Base-by-base conservation (phyloP, 139 green algal genomes). In the Chlorella ohadii region DNA sequence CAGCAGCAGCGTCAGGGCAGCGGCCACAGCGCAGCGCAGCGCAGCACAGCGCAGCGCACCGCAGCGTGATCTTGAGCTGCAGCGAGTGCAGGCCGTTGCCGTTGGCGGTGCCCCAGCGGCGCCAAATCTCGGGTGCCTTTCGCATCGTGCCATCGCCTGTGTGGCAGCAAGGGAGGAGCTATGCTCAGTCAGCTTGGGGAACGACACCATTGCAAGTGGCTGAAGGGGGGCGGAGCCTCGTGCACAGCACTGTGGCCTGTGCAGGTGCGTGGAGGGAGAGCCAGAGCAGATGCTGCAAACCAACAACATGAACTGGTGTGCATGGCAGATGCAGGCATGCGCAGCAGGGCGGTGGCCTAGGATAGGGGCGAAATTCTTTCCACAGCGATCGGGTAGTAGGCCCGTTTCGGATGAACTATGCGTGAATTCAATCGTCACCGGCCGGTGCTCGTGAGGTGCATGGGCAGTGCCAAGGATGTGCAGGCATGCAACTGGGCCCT, bases 101-200 rank as follows among this genome's bases (percentile, higher is more conserved):
- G 51, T 91, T 92, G 51, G 66, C 73, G 6, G 91, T 61, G 47
- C 63, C 91, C 95, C 95, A 99, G 41, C 92, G 90, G 23, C 92
- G 82, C 97, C 97, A 99, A 75, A 99, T 97, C 90, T 99, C 97
- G 16, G 96, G 94, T 27, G 95, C 93, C 90, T 99, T 99, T 55
- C 97, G 94, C 85, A 99, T 87, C 16, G 97, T 99, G 81, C 97
- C 97, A 86, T 99, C 97, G 38, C 97, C 97, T 82, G 75, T 2
- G 44, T 1, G 75, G 33, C 22, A 57, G 44, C 7, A 17, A n/a
- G n/a, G n/a, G n/a, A n/a, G n/a, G n/a, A n/a, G n/a, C n/a, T n/a
- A n/a, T n/a, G n/a, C n/a, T n/a, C n/a, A n/a, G n/a, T n/a, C n/a
- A n/a, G n/a, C n/a, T n/a, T n/a, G n/a, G n/a, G n/a, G n/a, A n/a